Percentiles rank a stretch among this genome's conserved stretches.
These are phyloP conservation scores for Fragaria nilgerrensis DNA, from an alignment of 306 rosid species.

Conservation along the genomic window DNA sequence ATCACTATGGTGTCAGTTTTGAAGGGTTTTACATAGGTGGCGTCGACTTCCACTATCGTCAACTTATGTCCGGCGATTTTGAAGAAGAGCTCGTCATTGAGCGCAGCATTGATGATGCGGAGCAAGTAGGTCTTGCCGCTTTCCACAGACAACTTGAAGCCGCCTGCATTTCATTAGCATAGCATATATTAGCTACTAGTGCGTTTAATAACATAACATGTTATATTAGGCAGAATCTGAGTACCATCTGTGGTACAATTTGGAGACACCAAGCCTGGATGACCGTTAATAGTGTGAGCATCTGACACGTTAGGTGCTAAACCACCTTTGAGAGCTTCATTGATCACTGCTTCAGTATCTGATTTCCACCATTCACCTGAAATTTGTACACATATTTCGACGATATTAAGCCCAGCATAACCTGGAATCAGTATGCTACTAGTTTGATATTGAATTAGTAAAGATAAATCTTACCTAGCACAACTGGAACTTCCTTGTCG, in stretches of 20 bases:
- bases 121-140: conserved; percentile 61
- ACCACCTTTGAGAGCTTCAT: conserved; percentile 77
- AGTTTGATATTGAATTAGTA: neutral
- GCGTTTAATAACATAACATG: neutral
- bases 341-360: conserved; percentile 77
- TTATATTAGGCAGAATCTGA: neutral
- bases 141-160: conserved; percentile 53
- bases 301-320: conserved; percentile 87
- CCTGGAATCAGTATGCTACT: neutral
- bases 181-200: neutral
- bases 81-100: conserved; percentile 95
- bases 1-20: conserved; percentile 59
- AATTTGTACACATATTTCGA: neutral
- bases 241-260: conserved; percentile 65
- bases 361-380: conserved; percentile 98
- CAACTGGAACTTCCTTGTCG: conserved; percentile 61
- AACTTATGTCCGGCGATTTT: conserved; percentile 80
- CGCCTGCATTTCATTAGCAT: conserved; percentile 33
- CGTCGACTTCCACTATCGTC: conserved; percentile 81
- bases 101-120: conserved; percentile 92
- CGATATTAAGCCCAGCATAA: neutral
- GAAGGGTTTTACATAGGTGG: conserved; percentile 77
- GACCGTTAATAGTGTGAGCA: conserved; percentile 89
- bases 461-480: conserved; percentile 50
- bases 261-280: conserved; percentile 55